phyloP scores from a whole-genome alignment of 1,139 yeast species.

The Blastobotrys aristatus region DNA sequence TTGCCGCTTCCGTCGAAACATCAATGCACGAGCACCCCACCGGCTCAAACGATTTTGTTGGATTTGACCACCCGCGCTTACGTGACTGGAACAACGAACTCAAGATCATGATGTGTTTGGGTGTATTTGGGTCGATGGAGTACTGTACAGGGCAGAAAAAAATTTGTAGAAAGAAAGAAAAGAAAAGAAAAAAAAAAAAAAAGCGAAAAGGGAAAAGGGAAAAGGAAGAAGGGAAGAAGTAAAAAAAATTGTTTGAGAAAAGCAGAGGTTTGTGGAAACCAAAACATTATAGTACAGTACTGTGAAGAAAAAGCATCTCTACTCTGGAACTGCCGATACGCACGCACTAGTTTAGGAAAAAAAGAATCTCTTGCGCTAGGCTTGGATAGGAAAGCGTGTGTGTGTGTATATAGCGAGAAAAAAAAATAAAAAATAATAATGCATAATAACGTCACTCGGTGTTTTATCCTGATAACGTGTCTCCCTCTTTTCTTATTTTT shows the following conservation, averaged over 20 bases:
- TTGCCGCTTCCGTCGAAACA: slow-evolving; percentile 6
- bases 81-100: background rate
- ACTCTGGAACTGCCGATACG: too few species aligned
- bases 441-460: too few species aligned
- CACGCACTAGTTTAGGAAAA: too few species aligned
- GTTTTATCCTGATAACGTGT: too few species aligned
- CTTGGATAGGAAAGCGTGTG: too few species aligned
- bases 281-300: background rate
- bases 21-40: slow-evolving; percentile 7
- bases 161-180: too few species aligned
- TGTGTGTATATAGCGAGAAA: too few species aligned
- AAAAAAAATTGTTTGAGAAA: background rate
- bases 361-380: too few species aligned
- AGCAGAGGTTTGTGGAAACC: background rate
- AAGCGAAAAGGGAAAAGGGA: background rate
- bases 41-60: slow-evolving; percentile 1
- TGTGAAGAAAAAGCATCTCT: background rate
- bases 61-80: background rate
- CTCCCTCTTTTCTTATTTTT: too few species aligned
- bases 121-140: background rate
- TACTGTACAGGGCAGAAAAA: background rate
- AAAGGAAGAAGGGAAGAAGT: background rate
- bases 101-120: background rate
- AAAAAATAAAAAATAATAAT: too few species aligned
- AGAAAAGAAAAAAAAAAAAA: too few species aligned